Evolutionary conservation across 2,329 filamentous ascomycete genomes (phyloP).

Genomic region (Verticillium longisporum): DNA sequence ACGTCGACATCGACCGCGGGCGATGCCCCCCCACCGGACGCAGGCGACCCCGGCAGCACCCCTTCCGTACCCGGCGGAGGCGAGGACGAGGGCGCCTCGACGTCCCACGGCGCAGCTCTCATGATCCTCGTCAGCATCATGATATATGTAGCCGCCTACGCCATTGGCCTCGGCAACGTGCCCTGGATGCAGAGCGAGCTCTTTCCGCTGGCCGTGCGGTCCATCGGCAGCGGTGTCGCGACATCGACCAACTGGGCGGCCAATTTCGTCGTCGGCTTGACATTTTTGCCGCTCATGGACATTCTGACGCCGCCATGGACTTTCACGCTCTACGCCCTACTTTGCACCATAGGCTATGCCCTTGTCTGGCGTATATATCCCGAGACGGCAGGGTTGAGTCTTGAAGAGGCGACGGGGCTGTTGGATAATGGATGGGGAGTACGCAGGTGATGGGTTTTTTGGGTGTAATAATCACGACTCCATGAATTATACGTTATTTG

Average conservation of each 20-base stretch:
- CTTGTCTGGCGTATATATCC: slow-evolving; percentile 72
- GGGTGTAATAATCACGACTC: neutral
- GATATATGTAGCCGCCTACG: slow-evolving; percentile 79
- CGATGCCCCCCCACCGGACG: neutral
- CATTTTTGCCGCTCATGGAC: slow-evolving; percentile 85
- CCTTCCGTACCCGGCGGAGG: slow-evolving; percentile 10
- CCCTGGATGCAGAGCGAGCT: slow-evolving; percentile 96
- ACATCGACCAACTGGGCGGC: slow-evolving; percentile 82
- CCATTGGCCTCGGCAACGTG: slow-evolving; percentile 81
- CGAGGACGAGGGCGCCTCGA: slow-evolving; percentile 5
- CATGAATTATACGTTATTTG: neutral
- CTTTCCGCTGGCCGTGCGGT: slow-evolving; percentile 71
- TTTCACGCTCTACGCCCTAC: slow-evolving; percentile 69
- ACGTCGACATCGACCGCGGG: slow-evolving; percentile 6
- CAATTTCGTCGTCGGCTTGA: slow-evolving; percentile 80
- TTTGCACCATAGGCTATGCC: slow-evolving; percentile 64
- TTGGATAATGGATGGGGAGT: slow-evolving; percentile 71
- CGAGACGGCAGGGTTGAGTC: slow-evolving; percentile 72
- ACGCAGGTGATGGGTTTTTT: neutral
- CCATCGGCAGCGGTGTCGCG: slow-evolving; percentile 63
- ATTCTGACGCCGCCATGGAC: slow-evolving; percentile 65
- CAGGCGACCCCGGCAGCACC: slow-evolving; percentile 1
- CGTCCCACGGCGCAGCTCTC: slow-evolving; percentile 29
- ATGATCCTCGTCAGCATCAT: slow-evolving; percentile 70
- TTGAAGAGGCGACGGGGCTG: slow-evolving; percentile 73